Evolutionary conservation across 139 green algal genomes (phyloP).

Genomic region (Chlorokybus atmophyticus): DNA sequence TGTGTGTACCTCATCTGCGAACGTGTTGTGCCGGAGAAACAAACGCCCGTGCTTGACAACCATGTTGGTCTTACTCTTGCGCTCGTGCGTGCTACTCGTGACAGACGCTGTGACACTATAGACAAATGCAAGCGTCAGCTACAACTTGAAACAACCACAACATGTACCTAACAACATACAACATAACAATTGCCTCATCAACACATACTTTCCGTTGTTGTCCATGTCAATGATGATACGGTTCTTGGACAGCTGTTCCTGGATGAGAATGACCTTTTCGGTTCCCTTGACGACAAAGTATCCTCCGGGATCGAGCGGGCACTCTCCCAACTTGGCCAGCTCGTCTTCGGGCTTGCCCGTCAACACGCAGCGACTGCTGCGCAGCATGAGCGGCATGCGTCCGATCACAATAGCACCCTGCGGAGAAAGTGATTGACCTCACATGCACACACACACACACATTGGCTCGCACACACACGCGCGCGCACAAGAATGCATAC

Average conservation of each 20-base stretch:
- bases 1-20: constrained; percentile 58
- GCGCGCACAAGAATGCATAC: too few relatives aligned
- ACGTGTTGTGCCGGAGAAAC: constrained; percentile 88
- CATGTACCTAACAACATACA: too few relatives aligned
- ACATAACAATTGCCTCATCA: too few relatives aligned
- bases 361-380: constrained; percentile 67
- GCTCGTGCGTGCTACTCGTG: constrained; percentile 84
- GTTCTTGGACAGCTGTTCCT: constrained; percentile 99
- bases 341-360: constrained; percentile 65
- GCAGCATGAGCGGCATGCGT: constrained; percentile 94
- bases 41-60: constrained; percentile 66
- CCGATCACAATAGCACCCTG: constrained; percentile 76
- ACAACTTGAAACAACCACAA: too few relatives aligned
- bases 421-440: too few relatives aligned
- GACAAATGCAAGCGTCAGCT: too few relatives aligned
- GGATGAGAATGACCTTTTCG: constrained; percentile 88
- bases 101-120: constrained; percentile 41
- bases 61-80: constrained; percentile 96
- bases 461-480: too few relatives aligned
- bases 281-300: constrained; percentile 91
- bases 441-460: too few relatives aligned
- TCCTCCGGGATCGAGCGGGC: constrained; percentile 90
- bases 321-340: constrained; percentile 74
- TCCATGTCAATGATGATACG: constrained; percentile 93
- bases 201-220: constrained; percentile 34